Conservation (phyloP, 2,329 filamentous ascomycete genomes). For the Aspergillus novoparasiticus region DNA sequence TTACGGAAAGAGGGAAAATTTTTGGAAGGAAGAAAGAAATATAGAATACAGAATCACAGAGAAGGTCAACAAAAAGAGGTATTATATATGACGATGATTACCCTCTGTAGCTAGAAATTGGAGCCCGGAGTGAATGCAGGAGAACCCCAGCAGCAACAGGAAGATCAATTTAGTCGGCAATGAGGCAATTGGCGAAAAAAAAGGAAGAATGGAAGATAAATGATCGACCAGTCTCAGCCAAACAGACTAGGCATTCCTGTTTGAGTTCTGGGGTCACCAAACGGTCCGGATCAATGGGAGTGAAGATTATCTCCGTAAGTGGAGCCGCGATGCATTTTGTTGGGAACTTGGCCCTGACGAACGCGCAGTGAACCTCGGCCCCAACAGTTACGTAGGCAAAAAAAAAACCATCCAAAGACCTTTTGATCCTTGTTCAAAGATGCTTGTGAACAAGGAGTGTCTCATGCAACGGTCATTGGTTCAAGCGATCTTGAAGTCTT, state of each 20-base stretch:
- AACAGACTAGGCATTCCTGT: not conserved
- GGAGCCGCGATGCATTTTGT: slow-evolving; percentile 18
- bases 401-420: not conserved
- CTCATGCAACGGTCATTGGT: not conserved
- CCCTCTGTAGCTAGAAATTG: not conserved
- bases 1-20: not conserved
- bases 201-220: slow-evolving; percentile 2
- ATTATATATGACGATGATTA: not conserved
- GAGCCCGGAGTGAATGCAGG: not conserved
- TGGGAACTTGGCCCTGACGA: slow-evolving; percentile 12
- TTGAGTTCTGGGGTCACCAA: slow-evolving; percentile 3
- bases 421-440: not conserved
- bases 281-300: slow-evolving; percentile 5
- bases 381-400: slow-evolving; percentile 7
- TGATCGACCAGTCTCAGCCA: not conserved
- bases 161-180: not conserved
- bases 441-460: not conserved
- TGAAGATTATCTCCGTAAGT: slow-evolving; percentile 8
- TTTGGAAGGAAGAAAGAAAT: not conserved
- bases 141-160: not conserved
- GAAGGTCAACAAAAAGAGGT: not conserved
- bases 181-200: slow-evolving; percentile 1
- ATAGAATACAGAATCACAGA: too few species aligned
- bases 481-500: not conserved
- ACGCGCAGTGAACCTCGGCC: slow-evolving; percentile 10